Evolutionary conservation across 192 early-diverging fungal genomes (phyloP).

Genomic region (Linnemannia elongata): DNA sequence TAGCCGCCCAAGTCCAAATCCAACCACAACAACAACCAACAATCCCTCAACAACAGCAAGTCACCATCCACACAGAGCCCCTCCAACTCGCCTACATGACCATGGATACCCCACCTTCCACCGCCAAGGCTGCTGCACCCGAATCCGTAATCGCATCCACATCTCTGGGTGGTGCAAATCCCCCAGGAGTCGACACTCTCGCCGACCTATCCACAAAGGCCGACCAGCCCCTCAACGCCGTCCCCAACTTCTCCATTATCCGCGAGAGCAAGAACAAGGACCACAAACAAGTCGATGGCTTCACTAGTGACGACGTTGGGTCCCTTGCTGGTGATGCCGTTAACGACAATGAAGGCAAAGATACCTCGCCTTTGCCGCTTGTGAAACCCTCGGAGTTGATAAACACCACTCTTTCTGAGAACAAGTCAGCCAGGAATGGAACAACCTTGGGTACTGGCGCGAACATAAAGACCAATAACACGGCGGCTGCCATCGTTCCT

Average conservation of each 20-base stretch:
- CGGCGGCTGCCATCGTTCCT: neutral
- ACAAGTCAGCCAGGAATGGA: neutral
- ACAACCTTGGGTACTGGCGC: neutral
- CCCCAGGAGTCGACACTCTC: neutral
- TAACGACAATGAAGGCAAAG: conserved; percentile 15
- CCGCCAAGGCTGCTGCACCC: neutral
- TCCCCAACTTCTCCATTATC: conserved; percentile 10
- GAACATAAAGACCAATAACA: neutral
- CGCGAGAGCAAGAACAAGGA: conserved; percentile 5
- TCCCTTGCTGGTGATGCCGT: conserved; percentile 26
- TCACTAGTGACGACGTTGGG: conserved; percentile 10
- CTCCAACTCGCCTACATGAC: conserved; percentile 15
- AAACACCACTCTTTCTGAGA: conserved; percentile 2
- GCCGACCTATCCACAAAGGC: conserved; percentile 18
- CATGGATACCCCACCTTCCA: neutral
- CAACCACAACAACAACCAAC: neutral
- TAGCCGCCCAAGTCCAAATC: neutral
- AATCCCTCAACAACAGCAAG: neutral
- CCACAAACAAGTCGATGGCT: neutral
- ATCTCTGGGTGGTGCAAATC: neutral
- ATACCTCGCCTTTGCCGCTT: neutral
- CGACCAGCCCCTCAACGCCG: conserved; percentile 21
- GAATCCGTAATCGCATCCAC: neutral
- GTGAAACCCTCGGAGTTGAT: conserved; percentile 21
- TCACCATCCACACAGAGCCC: neutral